A percentile compares a stretch with the other conserved stretches of the same genome.
These are phyloP conservation scores for Trifolium repens DNA, from an alignment of 306 rosid genomes.

Conservation along the genomic window DNA sequence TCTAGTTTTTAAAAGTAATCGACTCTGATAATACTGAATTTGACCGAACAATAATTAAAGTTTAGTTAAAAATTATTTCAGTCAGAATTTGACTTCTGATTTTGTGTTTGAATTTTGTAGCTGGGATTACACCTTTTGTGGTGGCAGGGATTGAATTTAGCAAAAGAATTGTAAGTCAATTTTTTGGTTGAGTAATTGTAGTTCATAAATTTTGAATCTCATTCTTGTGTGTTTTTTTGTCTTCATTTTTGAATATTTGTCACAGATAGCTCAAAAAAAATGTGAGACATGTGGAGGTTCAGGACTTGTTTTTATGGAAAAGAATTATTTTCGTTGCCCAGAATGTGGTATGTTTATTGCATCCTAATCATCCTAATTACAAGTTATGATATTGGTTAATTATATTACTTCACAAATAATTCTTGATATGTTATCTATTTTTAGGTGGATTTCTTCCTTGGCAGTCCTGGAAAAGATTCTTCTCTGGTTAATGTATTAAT, in stretches of 20 bases:
- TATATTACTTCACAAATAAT: too few relatives aligned
- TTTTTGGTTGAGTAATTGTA: background rate
- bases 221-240: background rate
- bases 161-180: conserved; percentile 80
- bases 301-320: conserved; percentile 71
- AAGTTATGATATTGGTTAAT: background rate
- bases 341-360: conserved; percentile 64
- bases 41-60: too few relatives aligned
- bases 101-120: conserved; percentile 49
- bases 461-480: conserved; percentile 96
- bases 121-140: conserved; percentile 87
- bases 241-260: conserved; percentile 5
- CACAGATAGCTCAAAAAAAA: conserved; percentile 71
- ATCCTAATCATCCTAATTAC: background rate
- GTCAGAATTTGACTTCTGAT: background rate
- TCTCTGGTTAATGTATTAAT: conserved; percentile 58
- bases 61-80: too few relatives aligned
- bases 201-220: background rate
- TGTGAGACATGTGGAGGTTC: conserved; percentile 87
- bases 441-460: conserved; percentile 95
- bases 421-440: conserved; percentile 26
- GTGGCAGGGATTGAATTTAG: conserved; percentile 92
- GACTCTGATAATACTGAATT: too few relatives aligned
- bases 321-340: conserved; percentile 72
- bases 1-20: too few relatives aligned